Percentiles rank a stretch among this genome's conserved stretches.
These are phyloP conservation scores for Immersiporthe knoxdaviesiana DNA, from an alignment of 2,329 filamentous ascomycete genomes.

Conservation along the genomic window DNA sequence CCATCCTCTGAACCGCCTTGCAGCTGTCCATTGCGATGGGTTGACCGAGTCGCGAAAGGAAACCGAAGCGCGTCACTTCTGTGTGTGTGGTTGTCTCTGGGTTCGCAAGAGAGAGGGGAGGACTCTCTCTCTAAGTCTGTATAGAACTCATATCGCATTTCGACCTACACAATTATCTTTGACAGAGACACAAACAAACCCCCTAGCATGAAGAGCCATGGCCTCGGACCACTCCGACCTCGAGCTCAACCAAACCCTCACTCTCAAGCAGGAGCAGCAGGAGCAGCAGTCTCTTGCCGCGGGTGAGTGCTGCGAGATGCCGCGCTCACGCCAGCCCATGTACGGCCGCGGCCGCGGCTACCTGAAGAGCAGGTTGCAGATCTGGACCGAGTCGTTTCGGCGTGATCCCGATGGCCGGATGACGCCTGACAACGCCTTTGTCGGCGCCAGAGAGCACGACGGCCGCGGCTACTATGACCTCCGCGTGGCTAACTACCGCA, in stretches of 20 bases:
- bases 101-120: neutral
- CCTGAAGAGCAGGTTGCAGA: slow-evolving; percentile 44
- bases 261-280: slow-evolving; percentile 63
- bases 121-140: neutral
- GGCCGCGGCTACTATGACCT: slow-evolving; percentile 59
- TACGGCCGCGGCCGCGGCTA: slow-evolving; percentile 34
- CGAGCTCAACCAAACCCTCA: slow-evolving; percentile 60
- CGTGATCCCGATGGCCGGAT: slow-evolving; percentile 58
- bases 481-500: slow-evolving; percentile 67
- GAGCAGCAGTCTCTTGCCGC: slow-evolving; percentile 51
- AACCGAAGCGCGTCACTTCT: neutral
- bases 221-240: slow-evolving; percentile 44
- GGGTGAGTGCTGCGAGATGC: slow-evolving; percentile 57
- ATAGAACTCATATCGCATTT: neutral
- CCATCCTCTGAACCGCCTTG: neutral
- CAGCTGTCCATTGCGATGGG: neutral
- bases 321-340: slow-evolving; percentile 48
- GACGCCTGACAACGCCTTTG: slow-evolving; percentile 43
- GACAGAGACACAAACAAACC: too few species aligned
- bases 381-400: slow-evolving; percentile 65
- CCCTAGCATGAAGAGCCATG: slow-evolving; percentile 36
- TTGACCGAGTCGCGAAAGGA: neutral
- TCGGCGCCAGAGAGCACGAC: slow-evolving; percentile 36
- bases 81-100: slow-evolving; percentile 4
- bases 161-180: too few species aligned